phyloP scores from a whole-genome alignment of 169 alveolate species.

The Plasmodium gonderi region DNA sequence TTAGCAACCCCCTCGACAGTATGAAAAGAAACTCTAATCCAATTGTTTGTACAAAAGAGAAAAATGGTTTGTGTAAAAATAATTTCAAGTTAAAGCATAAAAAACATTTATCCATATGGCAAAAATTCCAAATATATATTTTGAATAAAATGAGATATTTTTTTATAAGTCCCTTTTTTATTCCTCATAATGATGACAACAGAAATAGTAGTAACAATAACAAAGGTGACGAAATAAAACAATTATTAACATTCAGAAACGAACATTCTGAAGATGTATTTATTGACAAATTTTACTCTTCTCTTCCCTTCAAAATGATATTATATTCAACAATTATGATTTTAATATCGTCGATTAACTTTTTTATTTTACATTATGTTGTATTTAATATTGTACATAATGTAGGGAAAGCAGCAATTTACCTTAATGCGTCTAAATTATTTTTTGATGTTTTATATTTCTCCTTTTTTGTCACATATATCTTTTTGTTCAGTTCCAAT shows the following conservation, averaged over 20 bases:
- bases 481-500: conserved; percentile 15
- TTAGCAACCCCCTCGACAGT: neutral
- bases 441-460: conserved; percentile 36
- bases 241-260: conserved; percentile 2
- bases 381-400: conserved; percentile 1
- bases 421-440: conserved; percentile 12
- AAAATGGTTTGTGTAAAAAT: neutral
- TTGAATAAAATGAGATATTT: neutral
- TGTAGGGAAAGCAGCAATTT: neutral
- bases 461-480: conserved; percentile 37
- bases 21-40: neutral
- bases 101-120: neutral
- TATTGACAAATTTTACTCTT: conserved; percentile 49
- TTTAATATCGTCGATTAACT: conserved; percentile 24
- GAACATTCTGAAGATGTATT: conserved; percentile 25
- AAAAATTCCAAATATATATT: neutral
- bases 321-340: conserved; percentile 28
- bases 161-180: neutral
- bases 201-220: neutral
- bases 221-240: neutral
- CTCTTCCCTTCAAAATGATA: conserved; percentile 56
- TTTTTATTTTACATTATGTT: conserved; percentile 30
- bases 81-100: neutral
- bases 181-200: neutral
- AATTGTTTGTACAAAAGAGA: neutral